Evolutionary conservation across 1,284 basidiomycete genomes (phyloP).

Genomic region (Anthracocystis panici-leucophaei): DNA sequence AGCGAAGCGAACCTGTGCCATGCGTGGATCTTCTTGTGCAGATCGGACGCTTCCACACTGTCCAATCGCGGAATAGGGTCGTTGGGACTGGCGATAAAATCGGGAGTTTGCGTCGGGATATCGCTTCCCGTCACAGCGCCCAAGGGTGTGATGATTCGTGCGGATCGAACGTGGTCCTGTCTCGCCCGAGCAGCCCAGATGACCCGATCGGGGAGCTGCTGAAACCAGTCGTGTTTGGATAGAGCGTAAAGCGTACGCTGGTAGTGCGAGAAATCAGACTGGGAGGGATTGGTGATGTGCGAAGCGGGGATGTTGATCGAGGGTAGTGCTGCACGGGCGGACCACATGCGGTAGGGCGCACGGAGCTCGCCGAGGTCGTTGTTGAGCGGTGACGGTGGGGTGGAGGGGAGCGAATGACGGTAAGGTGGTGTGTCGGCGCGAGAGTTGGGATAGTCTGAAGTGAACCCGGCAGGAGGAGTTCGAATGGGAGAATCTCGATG

Average conservation of each 20-base stretch:
- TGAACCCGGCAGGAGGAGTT: too few relatives aligned
- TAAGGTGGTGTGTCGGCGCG: too few relatives aligned
- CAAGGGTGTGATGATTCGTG: constrained; percentile 1
- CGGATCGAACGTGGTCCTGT: background rate
- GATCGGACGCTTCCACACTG: background rate
- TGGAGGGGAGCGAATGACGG: too few relatives aligned
- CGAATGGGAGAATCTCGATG: too few relatives aligned
- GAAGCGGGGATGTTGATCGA: constrained; percentile 8
- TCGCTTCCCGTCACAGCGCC: constrained; percentile 8
- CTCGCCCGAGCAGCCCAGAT: background rate
- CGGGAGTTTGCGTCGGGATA: background rate
- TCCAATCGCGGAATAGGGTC: constrained; percentile 8
- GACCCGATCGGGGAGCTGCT: constrained; percentile 1
- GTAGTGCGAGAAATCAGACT: background rate
- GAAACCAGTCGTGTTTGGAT: background rate
- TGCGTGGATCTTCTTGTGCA: constrained; percentile 3
- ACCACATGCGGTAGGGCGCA: constrained; percentile 25
- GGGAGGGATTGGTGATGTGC: background rate
- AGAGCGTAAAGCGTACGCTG: background rate
- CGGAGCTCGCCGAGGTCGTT: background rate
- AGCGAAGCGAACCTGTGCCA: constrained; percentile 4
- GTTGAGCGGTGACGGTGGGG: background rate
- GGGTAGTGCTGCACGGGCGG: background rate
- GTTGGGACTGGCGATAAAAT: constrained; percentile 2
- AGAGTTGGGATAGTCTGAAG: too few relatives aligned